These are phyloP conservation scores for Chalaropsis thielavioides DNA, from an alignment of 2,329 filamentous ascomycete species.

Conservation along the genomic window DNA sequence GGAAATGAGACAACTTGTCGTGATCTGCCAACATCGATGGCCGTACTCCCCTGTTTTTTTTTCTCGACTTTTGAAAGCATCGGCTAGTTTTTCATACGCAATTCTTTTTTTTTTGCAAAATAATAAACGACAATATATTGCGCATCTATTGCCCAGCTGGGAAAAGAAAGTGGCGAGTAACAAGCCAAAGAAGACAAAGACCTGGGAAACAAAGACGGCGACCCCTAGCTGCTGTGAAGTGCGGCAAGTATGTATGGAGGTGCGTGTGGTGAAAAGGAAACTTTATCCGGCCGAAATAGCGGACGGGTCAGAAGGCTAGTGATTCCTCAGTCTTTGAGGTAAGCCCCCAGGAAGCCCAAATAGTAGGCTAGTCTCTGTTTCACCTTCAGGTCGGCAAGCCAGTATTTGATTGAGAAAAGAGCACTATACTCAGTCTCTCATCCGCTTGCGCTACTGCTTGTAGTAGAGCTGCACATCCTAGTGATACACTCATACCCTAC, in stretches of 20 bases:
- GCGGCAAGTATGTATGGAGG: too few species aligned
- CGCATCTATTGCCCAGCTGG: too few species aligned
- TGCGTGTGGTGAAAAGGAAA: not conserved
- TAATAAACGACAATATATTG: too few species aligned
- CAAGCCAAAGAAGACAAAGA: too few species aligned
- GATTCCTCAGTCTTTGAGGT: too few species aligned
- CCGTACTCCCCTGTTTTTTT: not conserved
- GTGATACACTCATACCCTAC: not conserved
- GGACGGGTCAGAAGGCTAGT: too few species aligned
- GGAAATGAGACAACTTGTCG: not conserved
- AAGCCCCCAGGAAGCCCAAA: not conserved
- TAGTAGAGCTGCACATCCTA: not conserved
- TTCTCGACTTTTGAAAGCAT: too few species aligned
- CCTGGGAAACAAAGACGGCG: too few species aligned
- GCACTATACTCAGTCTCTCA: not conserved
- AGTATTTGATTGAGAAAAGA: not conserved
- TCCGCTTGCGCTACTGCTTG: not conserved
- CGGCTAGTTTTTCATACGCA: too few species aligned
- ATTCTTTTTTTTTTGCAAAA: too few species aligned
- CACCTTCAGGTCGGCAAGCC: conserved; percentile 5
- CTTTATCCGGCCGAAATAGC: not conserved
- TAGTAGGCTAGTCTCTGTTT: not conserved
- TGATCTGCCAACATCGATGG: not conserved
- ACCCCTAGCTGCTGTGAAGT: too few species aligned
- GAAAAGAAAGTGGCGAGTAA: too few species aligned